phyloP scores from a whole-genome alignment of 257 asterid genomes.

The Gardenia jasminoides region DNA sequence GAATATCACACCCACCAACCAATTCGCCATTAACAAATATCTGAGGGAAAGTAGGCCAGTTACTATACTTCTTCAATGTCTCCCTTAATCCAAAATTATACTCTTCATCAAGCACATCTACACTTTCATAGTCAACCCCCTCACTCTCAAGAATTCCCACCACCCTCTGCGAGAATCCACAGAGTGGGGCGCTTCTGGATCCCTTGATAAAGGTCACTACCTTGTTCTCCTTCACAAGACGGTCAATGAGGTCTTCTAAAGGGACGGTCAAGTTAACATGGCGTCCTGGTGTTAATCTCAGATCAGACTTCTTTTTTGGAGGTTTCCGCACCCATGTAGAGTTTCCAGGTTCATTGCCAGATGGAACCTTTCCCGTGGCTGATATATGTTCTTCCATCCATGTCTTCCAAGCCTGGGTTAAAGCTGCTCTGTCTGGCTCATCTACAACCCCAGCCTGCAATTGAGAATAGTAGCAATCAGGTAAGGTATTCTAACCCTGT shows the following conservation, averaged over 20 bases:
- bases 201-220: conserved; percentile 96
- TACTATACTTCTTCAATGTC: conserved; percentile 79
- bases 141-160: conserved; percentile 72
- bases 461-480: background rate
- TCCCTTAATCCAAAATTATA: conserved; percentile 77
- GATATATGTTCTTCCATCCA: conserved; percentile 96
- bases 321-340: conserved; percentile 74
- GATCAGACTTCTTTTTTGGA: conserved; percentile 75
- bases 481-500: background rate
- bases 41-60: conserved; percentile 97
- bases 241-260: conserved; percentile 69
- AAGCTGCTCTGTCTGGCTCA: conserved; percentile 59
- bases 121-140: conserved; percentile 81
- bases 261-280: conserved; percentile 73
- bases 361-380: conserved; percentile 79
- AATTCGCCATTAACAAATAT: conserved; percentile 80
- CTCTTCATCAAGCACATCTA: conserved; percentile 90
- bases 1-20: conserved; percentile 93
- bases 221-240: conserved; percentile 78
- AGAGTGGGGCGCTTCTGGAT: conserved; percentile 72
- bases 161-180: conserved; percentile 81
- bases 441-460: conserved; percentile 70
- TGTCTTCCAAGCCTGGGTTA: conserved; percentile 85
- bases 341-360: conserved; percentile 84
- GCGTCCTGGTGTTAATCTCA: conserved; percentile 85